A percentile compares a stretch with the other conserved stretches of the same genome.
Conservation (phyloP, 208 protist genomes). For the Leishmania amazonensis region DNA sequence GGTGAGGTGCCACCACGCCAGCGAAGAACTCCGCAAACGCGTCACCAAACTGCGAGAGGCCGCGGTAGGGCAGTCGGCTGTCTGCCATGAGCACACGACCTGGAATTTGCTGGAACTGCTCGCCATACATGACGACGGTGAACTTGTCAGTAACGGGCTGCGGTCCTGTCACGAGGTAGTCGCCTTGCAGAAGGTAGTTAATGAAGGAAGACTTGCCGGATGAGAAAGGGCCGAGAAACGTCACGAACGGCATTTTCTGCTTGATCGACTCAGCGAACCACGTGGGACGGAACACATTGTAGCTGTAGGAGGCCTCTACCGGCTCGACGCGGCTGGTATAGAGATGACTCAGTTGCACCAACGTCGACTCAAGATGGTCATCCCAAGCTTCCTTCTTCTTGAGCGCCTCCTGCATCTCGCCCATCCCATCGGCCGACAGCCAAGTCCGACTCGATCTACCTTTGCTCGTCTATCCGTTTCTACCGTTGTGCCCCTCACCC, state of each 20-base stretch:
- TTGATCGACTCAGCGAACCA: slow-evolving; percentile 78
- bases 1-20: slow-evolving; percentile 69
- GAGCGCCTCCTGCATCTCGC: not conserved
- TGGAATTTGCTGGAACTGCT: slow-evolving; percentile 75
- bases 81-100: slow-evolving; percentile 89
- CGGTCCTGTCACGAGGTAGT: slow-evolving; percentile 90
- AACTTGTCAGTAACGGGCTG: slow-evolving; percentile 96
- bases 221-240: slow-evolving; percentile 90
- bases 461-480: not conserved
- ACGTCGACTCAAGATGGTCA: slow-evolving; percentile 56
- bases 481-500: not conserved
- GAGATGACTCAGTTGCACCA: slow-evolving; percentile 51
- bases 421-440: not conserved
- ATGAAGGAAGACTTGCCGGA: slow-evolving; percentile 96
- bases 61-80: slow-evolving; percentile 88
- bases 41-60: slow-evolving; percentile 88
- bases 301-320: slow-evolving; percentile 71
- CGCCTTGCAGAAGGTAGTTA: slow-evolving; percentile 88
- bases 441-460: not conserved
- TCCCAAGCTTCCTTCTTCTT: slow-evolving; percentile 61
- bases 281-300: slow-evolving; percentile 58
- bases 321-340: slow-evolving; percentile 66
- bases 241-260: slow-evolving; percentile 80
- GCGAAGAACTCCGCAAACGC: slow-evolving; percentile 88
- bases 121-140: slow-evolving; percentile 93